Evolutionary conservation across 139 green algal genomes (phyloP).

Genomic region (Pycnococcus provasolii): DNA sequence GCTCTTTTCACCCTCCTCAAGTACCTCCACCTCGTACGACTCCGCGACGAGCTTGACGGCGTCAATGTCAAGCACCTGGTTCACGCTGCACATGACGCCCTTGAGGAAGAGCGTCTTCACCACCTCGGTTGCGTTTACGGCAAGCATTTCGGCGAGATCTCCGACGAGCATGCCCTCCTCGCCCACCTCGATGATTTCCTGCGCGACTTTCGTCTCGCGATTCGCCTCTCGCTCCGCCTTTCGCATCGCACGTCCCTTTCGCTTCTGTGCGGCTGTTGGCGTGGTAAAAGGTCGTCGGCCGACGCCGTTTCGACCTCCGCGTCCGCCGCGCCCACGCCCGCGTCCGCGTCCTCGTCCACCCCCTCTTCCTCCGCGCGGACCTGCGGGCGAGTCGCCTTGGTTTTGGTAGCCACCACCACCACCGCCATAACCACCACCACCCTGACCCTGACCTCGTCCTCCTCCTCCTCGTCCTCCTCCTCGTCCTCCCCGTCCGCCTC

Average conservation of each 20-base stretch:
- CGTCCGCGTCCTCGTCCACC: too few species aligned
- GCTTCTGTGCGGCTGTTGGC: too few species aligned
- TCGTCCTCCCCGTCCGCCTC: too few species aligned
- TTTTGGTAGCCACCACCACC: too few species aligned
- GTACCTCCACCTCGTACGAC: conserved; percentile 54
- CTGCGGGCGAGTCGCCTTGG: too few species aligned
- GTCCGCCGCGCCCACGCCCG: too few species aligned
- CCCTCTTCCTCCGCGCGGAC: too few species aligned
- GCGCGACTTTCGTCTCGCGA: conserved; percentile 40
- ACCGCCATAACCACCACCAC: too few species aligned
- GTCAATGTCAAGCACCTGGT: conserved; percentile 59
- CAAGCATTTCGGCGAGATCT: conserved; percentile 66
- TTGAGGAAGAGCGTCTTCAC: conserved; percentile 93
- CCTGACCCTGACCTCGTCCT: too few species aligned
- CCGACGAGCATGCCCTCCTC: conserved; percentile 72
- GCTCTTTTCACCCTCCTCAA: conserved; percentile 39
- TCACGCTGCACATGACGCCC: conserved; percentile 81
- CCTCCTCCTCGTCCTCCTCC: too few species aligned
- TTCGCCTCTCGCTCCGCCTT: conserved; percentile 36
- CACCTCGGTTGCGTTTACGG: conserved; percentile 64
- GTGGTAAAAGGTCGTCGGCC: too few species aligned
- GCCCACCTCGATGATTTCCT: conserved; percentile 92
- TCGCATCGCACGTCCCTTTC: conserved; percentile 27
- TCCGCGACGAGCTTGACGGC: conserved; percentile 57
- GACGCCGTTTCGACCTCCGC: too few species aligned